phyloP scores from a whole-genome alignment of 2,329 filamentous ascomycete genomes.

The Rhinocladiella mackenziei region DNA sequence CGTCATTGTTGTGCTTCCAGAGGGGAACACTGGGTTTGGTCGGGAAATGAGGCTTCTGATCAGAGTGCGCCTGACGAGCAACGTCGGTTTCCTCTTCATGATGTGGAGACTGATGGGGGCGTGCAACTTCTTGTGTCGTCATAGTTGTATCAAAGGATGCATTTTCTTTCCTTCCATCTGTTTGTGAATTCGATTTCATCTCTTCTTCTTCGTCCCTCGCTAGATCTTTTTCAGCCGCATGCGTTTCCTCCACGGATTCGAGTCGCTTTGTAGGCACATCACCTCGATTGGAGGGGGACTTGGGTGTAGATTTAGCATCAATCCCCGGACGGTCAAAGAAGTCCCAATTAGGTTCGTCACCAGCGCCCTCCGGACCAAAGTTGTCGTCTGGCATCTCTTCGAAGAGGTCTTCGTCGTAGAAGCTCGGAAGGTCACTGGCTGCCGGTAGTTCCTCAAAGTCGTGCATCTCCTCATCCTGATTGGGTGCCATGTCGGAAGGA shows the following conservation, averaged over 20 bases:
- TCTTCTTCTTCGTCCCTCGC: not conserved
- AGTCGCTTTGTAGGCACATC: slow-evolving; percentile 3
- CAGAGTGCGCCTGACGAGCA: not conserved
- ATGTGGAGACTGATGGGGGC: not conserved
- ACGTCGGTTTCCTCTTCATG: not conserved
- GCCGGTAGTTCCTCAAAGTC: slow-evolving; percentile 16
- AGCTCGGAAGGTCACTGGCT: slow-evolving; percentile 33
- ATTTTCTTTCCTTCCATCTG: no score
- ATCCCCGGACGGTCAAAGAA: slow-evolving; percentile 56
- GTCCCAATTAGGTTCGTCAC: slow-evolving; percentile 58
- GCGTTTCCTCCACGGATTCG: not conserved
- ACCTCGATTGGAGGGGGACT: not conserved
- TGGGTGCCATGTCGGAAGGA: slow-evolving; percentile 2
- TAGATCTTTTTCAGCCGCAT: not conserved
- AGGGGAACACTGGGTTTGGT: slow-evolving; percentile 5
- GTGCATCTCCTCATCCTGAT: slow-evolving; percentile 20
- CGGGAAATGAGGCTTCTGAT: not conserved
- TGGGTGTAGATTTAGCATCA: slow-evolving; percentile 9
- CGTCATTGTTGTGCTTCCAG: slow-evolving; percentile 8
- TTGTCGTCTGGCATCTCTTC: slow-evolving; percentile 53
- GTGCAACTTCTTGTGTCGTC: no score
- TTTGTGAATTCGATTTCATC: not conserved
- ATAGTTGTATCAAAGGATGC: no score
- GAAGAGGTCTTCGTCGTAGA: slow-evolving; percentile 55
- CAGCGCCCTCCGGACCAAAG: slow-evolving; percentile 54